Evolutionary conservation across 1,139 yeast genomes (phyloP).

Genomic region (Yamadazyma dendronema): DNA sequence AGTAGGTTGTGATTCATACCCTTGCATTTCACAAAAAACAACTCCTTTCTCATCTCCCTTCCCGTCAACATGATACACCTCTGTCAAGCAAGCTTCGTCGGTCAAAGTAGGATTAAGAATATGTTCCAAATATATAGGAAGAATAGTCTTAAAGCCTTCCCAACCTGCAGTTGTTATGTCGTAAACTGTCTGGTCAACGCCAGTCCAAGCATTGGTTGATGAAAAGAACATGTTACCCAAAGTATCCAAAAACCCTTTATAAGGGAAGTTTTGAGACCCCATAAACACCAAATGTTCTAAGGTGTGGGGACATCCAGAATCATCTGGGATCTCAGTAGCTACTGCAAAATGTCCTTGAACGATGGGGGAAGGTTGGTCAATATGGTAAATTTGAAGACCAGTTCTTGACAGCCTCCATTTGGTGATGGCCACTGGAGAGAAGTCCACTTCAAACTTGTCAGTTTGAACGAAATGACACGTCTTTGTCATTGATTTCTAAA

Average conservation of each 20-base stretch:
- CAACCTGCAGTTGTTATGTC: slow-evolving; percentile 93
- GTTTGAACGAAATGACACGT: slow-evolving; percentile 8
- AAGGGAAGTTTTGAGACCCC: slow-evolving; percentile 91
- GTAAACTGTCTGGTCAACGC: slow-evolving; percentile 92
- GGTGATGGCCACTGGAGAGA: slow-evolving; percentile 61
- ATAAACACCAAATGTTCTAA: slow-evolving; percentile 90
- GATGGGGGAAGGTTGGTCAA: slow-evolving; percentile 81
- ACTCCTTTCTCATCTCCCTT: slow-evolving; percentile 93
- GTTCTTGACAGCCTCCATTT: slow-evolving; percentile 77
- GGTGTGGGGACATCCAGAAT: slow-evolving; percentile 94
- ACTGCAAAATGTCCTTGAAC: slow-evolving; percentile 94
- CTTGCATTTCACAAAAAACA: slow-evolving; percentile 97
- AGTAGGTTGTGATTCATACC: slow-evolving; percentile 79
- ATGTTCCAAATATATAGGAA: slow-evolving; percentile 92
- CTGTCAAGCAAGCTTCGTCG: slow-evolving; percentile 88
- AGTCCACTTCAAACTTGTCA: slow-evolving; percentile 52
- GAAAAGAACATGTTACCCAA: slow-evolving; percentile 85
- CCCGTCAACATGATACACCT: slow-evolving; percentile 93
- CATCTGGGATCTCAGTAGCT: slow-evolving; percentile 85
- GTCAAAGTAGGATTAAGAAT: slow-evolving; percentile 80
- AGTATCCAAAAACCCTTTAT: slow-evolving; percentile 85
- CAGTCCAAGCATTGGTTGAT: slow-evolving; percentile 96
- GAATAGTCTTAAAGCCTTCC: slow-evolving; percentile 82
- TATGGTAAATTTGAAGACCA: slow-evolving; percentile 75
- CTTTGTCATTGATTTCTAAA: slow-evolving; percentile 1